These are phyloP conservation scores for Volvox carteri DNA, from an alignment of 163 green algal genomes.

Conservation along the genomic window DNA sequence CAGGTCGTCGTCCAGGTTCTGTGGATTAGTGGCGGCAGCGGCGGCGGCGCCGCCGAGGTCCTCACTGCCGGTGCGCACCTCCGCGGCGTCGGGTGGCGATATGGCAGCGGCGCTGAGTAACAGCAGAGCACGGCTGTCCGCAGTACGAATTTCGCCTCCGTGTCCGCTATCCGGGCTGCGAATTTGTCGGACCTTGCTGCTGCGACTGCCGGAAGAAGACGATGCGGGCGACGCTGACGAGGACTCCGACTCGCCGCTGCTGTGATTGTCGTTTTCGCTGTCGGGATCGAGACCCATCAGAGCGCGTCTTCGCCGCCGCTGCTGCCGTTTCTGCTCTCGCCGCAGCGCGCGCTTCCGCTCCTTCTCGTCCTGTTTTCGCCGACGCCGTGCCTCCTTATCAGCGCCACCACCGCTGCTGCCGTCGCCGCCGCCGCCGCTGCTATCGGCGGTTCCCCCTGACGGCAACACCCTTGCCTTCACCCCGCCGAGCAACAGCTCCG, in stretches of 20 bases:
- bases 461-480: not conserved
- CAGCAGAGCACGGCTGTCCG: not conserved
- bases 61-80: too few species aligned
- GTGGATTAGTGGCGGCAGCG: not conserved
- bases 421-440: not conserved
- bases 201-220: not conserved
- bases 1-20: not conserved
- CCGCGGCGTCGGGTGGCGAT: not conserved
- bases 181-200: not conserved
- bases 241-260: not conserved
- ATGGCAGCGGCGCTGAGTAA: not conserved
- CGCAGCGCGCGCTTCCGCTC: not conserved
- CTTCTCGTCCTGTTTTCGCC: not conserved
- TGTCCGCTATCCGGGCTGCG: too few species aligned
- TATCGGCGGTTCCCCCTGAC: too few species aligned
- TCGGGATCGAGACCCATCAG: not conserved
- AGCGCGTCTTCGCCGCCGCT: not conserved
- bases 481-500: not conserved
- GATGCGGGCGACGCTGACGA: constrained; percentile 21
- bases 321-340: constrained; percentile 12
- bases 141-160: not conserved
- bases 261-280: not conserved
- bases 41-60: not conserved
- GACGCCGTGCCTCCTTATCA: not conserved
- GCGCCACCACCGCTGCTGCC: not conserved